Percentiles rank a stretch among this genome's conserved stretches.
These are phyloP conservation scores for Russula griseocarnosa DNA, from an alignment of 768 basidiomycete genomes.

Conservation along the genomic window DNA sequence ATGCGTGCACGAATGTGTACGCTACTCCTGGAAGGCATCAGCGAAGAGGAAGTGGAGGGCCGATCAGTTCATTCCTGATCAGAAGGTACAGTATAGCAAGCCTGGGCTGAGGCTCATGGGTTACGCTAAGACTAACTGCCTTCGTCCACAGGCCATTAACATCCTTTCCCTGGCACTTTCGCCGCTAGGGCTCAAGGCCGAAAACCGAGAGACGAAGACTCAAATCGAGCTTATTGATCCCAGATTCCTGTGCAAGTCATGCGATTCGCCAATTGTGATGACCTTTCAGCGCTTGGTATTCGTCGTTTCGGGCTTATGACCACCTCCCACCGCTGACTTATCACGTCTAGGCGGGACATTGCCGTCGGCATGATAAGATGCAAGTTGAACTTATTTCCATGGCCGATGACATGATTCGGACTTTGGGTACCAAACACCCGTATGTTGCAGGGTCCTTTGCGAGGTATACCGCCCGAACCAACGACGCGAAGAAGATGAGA, in stretches of 20 bases:
- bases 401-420: neutral
- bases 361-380: conserved; percentile 25
- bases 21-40: conserved; percentile 31
- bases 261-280: conserved; percentile 23
- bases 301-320: neutral
- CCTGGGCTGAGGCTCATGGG: conserved; percentile 11
- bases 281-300: conserved; percentile 23
- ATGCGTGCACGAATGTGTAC: conserved; percentile 56
- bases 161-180: conserved; percentile 18
- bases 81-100: conserved; percentile 42
- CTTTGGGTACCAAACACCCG: neutral
- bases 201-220: conserved; percentile 6
- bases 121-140: neutral
- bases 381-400: neutral
- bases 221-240: neutral
- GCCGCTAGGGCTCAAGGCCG: neutral
- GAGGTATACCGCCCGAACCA: neutral
- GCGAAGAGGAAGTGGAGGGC: conserved; percentile 44
- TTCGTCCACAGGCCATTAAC: conserved; percentile 20
- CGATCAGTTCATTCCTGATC: conserved; percentile 53
- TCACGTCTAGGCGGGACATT: conserved; percentile 16
- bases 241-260: conserved; percentile 23
- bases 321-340: neutral
- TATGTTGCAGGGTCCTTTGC: conserved; percentile 15
- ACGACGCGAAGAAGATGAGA: conserved; percentile 11